Evolutionary conservation across 225 moss, liverwort and hornwort species (phyloP), one percentile per base, ranked within the genome.

Genomic region (Pleurozium schreberi): DNA sequence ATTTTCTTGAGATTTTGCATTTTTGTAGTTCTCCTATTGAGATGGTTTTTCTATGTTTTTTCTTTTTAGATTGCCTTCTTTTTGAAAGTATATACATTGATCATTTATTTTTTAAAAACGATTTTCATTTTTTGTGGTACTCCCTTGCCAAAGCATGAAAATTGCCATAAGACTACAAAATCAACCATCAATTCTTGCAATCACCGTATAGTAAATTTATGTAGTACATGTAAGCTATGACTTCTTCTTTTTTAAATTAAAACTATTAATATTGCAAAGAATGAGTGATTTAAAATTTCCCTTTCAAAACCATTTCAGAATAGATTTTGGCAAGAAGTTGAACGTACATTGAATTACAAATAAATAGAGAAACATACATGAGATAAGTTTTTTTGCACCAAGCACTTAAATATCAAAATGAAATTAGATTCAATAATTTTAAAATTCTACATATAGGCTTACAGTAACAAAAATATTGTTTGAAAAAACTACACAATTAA

Each of bases 371-470:
- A 15, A 27, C 27, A 1, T 10, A 28, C 2, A 73, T 43, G 16
- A 73, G 9, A 45, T 45, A 5, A 28, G 22, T 2, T 28, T 28
- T 73, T 17, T 43, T 28, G 0, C 1, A 71, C 3, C 1, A 5
- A 2, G 4, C 1, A 4, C 1, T 4, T 1, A 25, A 3, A 18
- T 17, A 45, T 17, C 16, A 17, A 28, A 73, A 18, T 18, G 8
- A 30, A 28, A 45, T 30, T 18, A 45, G 2, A 16, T 73, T 2
- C 4, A 28, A 6, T 45, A 22, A 23, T 23, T n/a, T 68, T 4
- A 12, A 40, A 45, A 17, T 73, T 73, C 18, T 18, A 73, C 28
- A 73, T 28, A 28, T 73, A 10, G 6, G 10, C 13, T 10, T 17
- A 45, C 42, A 26, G 17, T 43, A 45, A 45, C 6, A 45, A 6